Percentiles rank a stretch among this genome's conserved stretches.
phyloP scores from a whole-genome alignment of 2,329 filamentous ascomycete genomes.

The Parafenestella ontariensis region DNA sequence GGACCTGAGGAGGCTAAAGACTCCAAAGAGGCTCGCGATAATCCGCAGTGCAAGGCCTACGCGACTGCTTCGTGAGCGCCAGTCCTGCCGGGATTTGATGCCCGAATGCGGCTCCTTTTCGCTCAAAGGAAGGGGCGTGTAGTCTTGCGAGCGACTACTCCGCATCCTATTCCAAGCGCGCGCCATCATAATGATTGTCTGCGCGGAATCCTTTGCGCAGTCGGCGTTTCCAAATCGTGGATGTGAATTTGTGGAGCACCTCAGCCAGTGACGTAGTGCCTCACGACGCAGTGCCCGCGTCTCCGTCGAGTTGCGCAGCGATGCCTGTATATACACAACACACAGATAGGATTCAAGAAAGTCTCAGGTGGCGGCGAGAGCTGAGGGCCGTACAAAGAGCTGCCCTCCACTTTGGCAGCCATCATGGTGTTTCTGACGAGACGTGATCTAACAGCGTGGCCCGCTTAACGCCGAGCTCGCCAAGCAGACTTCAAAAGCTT shows the following conservation, averaged over 20 bases:
- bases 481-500: not conserved
- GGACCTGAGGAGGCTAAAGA: constrained; percentile 39
- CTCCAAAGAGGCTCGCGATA: constrained; percentile 20
- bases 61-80: constrained; percentile 12
- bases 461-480: not conserved
- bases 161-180: constrained; percentile 40
- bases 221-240: not conserved
- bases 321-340: not conserved
- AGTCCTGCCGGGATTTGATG: constrained; percentile 21
- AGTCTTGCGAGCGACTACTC: constrained; percentile 29
- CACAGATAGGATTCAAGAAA: no score
- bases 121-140: constrained; percentile 38
- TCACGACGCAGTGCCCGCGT: not conserved
- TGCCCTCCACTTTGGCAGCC: constrained; percentile 2
- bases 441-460: not conserved
- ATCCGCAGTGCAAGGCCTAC: constrained; percentile 25
- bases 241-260: not conserved
- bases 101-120: constrained; percentile 36
- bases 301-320: not conserved
- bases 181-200: constrained; percentile 24
- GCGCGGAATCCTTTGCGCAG: not conserved
- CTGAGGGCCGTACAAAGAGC: not conserved
- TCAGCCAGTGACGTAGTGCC: constrained; percentile 2
- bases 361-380: no score
- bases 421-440: constrained; percentile 17